Evolutionary conservation across 805 yeast genomes (phyloP).

Genomic region (Diddensiella caesifluorescens): DNA sequence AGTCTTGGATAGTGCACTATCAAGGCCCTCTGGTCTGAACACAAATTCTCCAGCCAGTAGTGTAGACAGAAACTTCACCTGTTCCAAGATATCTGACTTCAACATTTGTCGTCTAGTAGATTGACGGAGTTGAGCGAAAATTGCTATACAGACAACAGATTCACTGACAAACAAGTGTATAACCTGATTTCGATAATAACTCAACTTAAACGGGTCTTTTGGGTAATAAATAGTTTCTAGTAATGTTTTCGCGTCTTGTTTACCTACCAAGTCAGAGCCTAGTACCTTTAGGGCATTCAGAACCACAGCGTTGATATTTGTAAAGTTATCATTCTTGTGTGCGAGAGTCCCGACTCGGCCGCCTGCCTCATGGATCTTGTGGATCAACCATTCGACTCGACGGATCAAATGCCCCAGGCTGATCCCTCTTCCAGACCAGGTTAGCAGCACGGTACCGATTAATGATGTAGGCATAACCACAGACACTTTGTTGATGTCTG

Average conservation of each 20-base stretch:
- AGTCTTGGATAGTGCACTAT: slow-evolving; percentile 30
- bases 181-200: slow-evolving; percentile 53
- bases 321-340: slow-evolving; percentile 20
- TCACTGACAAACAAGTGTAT: slow-evolving; percentile 51
- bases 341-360: slow-evolving; percentile 37
- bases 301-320: slow-evolving; percentile 31
- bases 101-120: slow-evolving; percentile 22
- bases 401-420: slow-evolving; percentile 32
- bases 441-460: slow-evolving; percentile 43
- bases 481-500: slow-evolving; percentile 46
- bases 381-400: slow-evolving; percentile 34
- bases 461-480: slow-evolving; percentile 51
- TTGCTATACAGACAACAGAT: slow-evolving; percentile 42
- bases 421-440: slow-evolving; percentile 37
- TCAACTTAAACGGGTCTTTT: slow-evolving; percentile 48
- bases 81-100: slow-evolving; percentile 26
- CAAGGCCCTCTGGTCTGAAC: slow-evolving; percentile 34
- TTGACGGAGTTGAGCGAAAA: slow-evolving; percentile 31
- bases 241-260: slow-evolving; percentile 28
- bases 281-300: slow-evolving; percentile 36
- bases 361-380: slow-evolving; percentile 32
- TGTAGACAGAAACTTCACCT: slow-evolving; percentile 33
- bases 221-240: slow-evolving; percentile 38
- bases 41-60: slow-evolving; percentile 38
- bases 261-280: slow-evolving; percentile 35